These are phyloP conservation scores for Rhizopogon vesiculosus DNA, from an alignment of 768 basidiomycete species.

Conservation along the genomic window DNA sequence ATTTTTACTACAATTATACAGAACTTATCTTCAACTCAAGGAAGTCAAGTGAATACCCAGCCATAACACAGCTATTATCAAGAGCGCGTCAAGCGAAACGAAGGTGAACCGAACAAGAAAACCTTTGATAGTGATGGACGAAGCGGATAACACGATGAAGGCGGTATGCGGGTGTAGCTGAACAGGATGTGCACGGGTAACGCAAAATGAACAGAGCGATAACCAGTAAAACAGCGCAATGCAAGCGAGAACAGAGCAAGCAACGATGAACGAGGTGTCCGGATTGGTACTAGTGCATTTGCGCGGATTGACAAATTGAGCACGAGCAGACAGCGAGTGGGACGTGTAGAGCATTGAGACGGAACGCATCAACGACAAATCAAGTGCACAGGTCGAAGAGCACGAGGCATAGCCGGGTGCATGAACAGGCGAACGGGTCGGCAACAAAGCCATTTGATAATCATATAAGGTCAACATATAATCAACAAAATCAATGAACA, in stretches of 20 bases:
- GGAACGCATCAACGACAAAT: slow-evolving; percentile 2
- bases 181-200: not conserved
- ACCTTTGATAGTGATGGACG: not conserved
- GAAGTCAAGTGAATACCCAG: not conserved
- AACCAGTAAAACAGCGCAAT: slow-evolving; percentile 1
- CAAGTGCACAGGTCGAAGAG: not conserved
- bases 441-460: slow-evolving; percentile 7
- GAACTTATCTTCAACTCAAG: not conserved
- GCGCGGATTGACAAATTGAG: not conserved
- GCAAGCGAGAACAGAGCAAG: slow-evolving; percentile 2
- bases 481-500: slow-evolving; percentile 4
- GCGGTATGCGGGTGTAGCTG: not conserved
- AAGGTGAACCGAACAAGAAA: not conserved
- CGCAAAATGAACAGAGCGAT: not conserved
- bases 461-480: slow-evolving; percentile 7
- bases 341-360: not conserved
- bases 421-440: not conserved
- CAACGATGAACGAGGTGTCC: not conserved
- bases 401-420: not conserved
- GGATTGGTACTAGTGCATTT: not conserved
- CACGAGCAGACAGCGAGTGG: not conserved
- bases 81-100: not conserved
- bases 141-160: not conserved
- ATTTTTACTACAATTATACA: not conserved
- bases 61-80: not conserved